These are phyloP conservation scores for Metschnikowia matae DNA, from an alignment of 805 yeast genomes.

Conservation along the genomic window DNA sequence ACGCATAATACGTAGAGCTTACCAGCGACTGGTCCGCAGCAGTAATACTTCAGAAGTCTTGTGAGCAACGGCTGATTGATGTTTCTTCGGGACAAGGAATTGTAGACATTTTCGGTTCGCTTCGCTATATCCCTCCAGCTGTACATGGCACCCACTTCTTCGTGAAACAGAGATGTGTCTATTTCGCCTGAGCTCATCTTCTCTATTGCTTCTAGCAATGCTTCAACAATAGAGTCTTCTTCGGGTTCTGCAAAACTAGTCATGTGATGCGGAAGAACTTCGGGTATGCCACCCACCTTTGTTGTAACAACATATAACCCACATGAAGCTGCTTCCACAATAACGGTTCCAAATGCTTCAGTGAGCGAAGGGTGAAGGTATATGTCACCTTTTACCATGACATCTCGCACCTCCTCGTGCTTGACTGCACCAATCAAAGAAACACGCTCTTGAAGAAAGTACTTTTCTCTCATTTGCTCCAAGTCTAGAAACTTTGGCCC, in stretches of 20 bases:
- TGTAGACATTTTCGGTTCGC: slow-evolving; percentile 81
- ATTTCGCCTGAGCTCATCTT: slow-evolving; percentile 53
- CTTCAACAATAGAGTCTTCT: slow-evolving; percentile 72
- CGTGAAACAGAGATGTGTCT: slow-evolving; percentile 74
- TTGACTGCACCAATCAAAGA: slow-evolving; percentile 79
- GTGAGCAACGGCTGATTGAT: slow-evolving; percentile 52
- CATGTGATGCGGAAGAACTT: slow-evolving; percentile 90
- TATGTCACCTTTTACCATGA: slow-evolving; percentile 91
- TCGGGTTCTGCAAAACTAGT: slow-evolving; percentile 87
- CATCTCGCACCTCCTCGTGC: slow-evolving; percentile 90
- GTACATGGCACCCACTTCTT: slow-evolving; percentile 75
- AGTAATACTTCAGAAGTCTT: slow-evolving; percentile 60
- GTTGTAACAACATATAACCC: slow-evolving; percentile 93
- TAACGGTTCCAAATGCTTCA: slow-evolving; percentile 96
- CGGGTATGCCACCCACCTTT: slow-evolving; percentile 96
- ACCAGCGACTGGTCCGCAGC: slow-evolving; percentile 82
- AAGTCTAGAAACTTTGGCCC: slow-evolving; percentile 94
- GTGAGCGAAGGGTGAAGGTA: slow-evolving; percentile 91
- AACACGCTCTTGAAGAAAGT: slow-evolving; percentile 83
- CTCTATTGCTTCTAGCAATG: slow-evolving; percentile 67
- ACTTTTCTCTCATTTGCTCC: slow-evolving; percentile 90
- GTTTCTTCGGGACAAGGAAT: slow-evolving; percentile 38
- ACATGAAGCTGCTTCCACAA: slow-evolving; percentile 97
- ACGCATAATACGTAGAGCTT: slow-evolving; percentile 74
- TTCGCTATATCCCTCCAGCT: slow-evolving; percentile 88